A percentile compares a stretch with the other conserved stretches of the same genome.
These are phyloP conservation scores for Gastrolobium bilobum DNA, from an alignment of 306 rosid species.

Conservation along the genomic window DNA sequence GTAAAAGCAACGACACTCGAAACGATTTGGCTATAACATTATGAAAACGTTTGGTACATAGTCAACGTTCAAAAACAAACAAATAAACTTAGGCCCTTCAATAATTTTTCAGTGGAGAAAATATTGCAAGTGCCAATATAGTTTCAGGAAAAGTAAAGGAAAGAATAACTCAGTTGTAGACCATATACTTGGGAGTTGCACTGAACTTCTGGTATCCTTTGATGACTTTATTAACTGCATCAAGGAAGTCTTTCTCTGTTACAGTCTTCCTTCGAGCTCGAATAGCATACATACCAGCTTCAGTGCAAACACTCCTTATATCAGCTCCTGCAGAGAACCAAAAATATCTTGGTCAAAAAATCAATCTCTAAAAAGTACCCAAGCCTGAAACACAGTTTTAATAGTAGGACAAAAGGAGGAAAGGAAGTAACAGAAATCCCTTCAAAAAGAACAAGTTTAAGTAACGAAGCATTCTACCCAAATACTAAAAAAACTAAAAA, in stretches of 20 bases:
- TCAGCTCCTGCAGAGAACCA: conserved; percentile 76
- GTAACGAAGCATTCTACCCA: background rate
- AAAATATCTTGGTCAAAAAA: conserved; percentile 38
- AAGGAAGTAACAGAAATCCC: background rate
- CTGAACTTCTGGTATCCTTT: conserved; percentile 96
- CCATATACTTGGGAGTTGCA: conserved; percentile 94
- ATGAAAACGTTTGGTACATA: conserved; percentile 17
- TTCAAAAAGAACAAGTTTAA: background rate
- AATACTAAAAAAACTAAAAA: background rate
- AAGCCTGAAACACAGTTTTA: background rate
- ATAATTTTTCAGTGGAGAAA: conserved; percentile 21
- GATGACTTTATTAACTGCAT: conserved; percentile 90
- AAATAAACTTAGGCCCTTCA: background rate
- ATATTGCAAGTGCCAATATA: background rate
- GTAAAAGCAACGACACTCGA: background rate
- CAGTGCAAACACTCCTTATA: conserved; percentile 89
- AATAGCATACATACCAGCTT: conserved; percentile 93
- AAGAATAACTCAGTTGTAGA: conserved; percentile 67
- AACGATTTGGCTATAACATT: background rate
- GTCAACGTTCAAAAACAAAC: conserved; percentile 9
- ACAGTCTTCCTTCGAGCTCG: conserved; percentile 92
- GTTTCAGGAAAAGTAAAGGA: background rate
- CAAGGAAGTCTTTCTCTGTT: conserved; percentile 91
- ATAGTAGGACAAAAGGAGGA: background rate
- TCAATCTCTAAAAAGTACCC: conserved; percentile 12